phyloP scores from a whole-genome alignment of 163 green algal genomes.

The Scenedesmus sp. region DNA sequence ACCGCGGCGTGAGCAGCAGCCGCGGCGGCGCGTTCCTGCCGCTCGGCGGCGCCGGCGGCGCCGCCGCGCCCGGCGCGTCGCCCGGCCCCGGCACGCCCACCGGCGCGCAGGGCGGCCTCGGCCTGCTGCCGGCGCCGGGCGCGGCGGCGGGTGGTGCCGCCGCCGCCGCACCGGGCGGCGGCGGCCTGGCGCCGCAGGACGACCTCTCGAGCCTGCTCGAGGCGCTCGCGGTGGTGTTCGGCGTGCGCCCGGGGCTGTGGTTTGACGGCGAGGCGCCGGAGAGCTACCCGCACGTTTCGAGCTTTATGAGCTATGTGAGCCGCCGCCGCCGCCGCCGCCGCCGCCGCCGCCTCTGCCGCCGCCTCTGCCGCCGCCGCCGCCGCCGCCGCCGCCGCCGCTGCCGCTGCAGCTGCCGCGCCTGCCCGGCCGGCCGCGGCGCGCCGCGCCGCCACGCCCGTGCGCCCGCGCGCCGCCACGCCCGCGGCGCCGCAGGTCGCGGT shows the following conservation, averaged over 20 bases:
- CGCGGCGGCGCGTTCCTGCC: conserved; percentile 13
- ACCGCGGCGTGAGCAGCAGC: conserved; percentile 36
- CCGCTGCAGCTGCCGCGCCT: background rate
- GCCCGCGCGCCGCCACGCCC: background rate
- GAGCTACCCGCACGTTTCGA: conserved; percentile 23
- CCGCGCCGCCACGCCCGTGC: no score
- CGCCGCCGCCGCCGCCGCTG: background rate
- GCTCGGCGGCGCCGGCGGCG: background rate
- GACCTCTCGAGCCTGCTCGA: conserved; percentile 55
- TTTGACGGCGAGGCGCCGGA: conserved; percentile 48
- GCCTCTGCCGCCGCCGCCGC: no score
- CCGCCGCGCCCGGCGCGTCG: conserved; percentile 9
- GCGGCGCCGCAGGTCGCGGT: conserved; percentile 21
- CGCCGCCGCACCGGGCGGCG: background rate
- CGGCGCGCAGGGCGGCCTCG: background rate
- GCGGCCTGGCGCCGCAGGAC: conserved; percentile 37
- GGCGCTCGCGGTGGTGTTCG: conserved; percentile 53
- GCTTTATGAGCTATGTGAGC: conserved; percentile 47
- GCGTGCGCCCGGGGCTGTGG: conserved; percentile 60
- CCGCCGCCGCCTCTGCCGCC: background rate
- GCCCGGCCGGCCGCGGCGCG: background rate
- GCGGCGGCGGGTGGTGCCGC: background rate
- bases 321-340: background rate
- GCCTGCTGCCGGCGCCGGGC: background rate
- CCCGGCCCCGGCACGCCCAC: background rate